Conservation (phyloP, 73 alveolate species). For the Symbiodinium pilosum region DNA sequence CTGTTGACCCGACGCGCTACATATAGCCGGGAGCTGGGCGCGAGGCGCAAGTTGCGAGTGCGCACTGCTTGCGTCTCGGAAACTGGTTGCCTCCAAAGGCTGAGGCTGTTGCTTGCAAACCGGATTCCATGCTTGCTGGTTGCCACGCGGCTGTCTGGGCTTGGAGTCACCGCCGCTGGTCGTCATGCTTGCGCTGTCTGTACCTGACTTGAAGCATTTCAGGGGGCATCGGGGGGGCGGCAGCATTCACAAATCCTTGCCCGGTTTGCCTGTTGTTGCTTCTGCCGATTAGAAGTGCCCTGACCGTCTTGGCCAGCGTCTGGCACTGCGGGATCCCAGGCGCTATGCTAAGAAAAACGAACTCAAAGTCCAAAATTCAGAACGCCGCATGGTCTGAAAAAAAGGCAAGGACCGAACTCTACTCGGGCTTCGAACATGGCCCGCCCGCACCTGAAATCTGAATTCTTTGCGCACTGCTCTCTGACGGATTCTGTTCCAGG, state of each 20-base stretch:
- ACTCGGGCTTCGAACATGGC: background rate
- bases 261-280: background rate
- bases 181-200: too few relatives aligned
- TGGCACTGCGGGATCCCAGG: too few relatives aligned
- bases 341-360: too few relatives aligned
- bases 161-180: background rate
- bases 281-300: background rate
- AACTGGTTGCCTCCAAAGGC: background rate
- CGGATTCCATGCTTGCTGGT: conserved; percentile 2
- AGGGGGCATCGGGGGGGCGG: background rate
- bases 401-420: background rate
- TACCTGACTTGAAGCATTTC: background rate
- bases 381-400: background rate
- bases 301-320: conserved; percentile 5
- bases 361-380: background rate
- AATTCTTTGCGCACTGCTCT: background rate
- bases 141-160: background rate
- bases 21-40: conserved; percentile 14
- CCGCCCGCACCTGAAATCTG: background rate
- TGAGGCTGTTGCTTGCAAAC: conserved; percentile 15
- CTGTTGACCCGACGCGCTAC: background rate
- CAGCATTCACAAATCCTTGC: background rate
- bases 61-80: background rate
- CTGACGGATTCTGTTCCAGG: background rate
- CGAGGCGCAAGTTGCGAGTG: background rate